A percentile compares a stretch with the other conserved stretches of the same genome.
Conservation (phyloP, 345 rosid species). For the Dimocarpus longan region DNA sequence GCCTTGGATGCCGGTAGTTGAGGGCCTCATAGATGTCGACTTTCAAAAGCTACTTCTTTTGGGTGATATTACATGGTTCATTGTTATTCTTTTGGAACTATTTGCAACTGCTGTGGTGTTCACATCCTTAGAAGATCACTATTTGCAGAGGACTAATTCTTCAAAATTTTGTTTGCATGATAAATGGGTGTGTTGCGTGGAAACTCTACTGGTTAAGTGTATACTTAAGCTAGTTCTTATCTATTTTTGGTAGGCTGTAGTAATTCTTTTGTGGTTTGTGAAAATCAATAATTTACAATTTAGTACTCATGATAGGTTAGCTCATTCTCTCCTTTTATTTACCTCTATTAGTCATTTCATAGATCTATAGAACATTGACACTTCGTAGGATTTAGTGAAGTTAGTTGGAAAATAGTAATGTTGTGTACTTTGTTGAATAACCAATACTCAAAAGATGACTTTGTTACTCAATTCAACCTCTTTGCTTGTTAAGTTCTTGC, state of each 20-base stretch:
- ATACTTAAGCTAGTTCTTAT: background rate
- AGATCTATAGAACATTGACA: background rate
- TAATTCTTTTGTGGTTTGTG: constrained; percentile 1
- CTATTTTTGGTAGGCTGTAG: background rate
- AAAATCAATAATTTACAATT: background rate
- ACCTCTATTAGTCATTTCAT: background rate
- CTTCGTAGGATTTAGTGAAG: background rate
- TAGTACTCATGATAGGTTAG: background rate
- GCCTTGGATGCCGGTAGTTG: background rate
- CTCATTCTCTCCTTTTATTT: background rate
- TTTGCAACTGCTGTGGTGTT: background rate
- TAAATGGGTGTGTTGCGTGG: background rate
- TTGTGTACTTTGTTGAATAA: background rate
- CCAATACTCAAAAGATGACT: background rate
- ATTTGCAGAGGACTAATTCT: background rate
- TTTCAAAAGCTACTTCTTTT: background rate
- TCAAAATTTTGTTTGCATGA: background rate
- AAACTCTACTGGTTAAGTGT: background rate
- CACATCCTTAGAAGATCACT: constrained; percentile 2
- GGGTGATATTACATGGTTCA: background rate
- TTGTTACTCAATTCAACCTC: background rate
- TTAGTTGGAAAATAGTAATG: background rate
- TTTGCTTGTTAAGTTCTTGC: background rate
- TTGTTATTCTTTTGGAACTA: background rate
- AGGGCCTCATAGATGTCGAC: background rate